These are phyloP conservation scores for Chalara sp. DNA, from an alignment of 2,329 filamentous ascomycete species.

Conservation along the genomic window DNA sequence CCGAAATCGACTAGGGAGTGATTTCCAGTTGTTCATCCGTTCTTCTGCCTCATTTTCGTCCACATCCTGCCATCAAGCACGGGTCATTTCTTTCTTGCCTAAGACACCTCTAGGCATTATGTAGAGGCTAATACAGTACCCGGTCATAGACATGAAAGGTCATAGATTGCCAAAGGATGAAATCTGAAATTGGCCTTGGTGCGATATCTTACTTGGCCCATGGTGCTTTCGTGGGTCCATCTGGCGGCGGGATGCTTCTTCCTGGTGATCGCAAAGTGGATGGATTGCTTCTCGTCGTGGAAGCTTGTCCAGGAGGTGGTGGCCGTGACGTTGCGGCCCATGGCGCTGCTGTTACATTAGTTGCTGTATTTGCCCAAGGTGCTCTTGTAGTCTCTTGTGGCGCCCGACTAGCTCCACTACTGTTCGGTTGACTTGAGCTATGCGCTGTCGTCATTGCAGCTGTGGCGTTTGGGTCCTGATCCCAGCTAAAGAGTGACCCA, in stretches of 20 bases:
- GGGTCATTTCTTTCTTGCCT: no score
- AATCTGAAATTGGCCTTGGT: background rate
- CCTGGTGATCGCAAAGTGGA: background rate
- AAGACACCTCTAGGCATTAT: background rate
- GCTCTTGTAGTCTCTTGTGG: constrained; percentile 21
- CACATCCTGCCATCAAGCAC: background rate
- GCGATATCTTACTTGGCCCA: constrained; percentile 22
- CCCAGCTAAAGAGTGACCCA: constrained; percentile 74
- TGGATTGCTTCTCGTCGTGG: constrained; percentile 4
- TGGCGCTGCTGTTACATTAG: constrained; percentile 5
- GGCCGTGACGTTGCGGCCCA: constrained; percentile 22
- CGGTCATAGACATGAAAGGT: background rate
- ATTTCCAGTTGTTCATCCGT: background rate
- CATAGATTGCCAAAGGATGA: background rate
- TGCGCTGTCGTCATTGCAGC: constrained; percentile 46
- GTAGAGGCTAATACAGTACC: background rate
- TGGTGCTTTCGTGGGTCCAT: constrained; percentile 30
- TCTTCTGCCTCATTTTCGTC: background rate
- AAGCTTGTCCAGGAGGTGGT: constrained; percentile 23
- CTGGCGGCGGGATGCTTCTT: constrained; percentile 1
- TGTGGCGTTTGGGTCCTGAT: constrained; percentile 55
- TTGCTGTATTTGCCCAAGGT: constrained; percentile 18
- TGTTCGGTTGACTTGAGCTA: constrained; percentile 45
- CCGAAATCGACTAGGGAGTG: no score
- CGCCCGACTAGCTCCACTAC: constrained; percentile 5